phyloP scores from a whole-genome alignment of 225 moss, liverwort and hornwort genomes.

The Pseudoscleropodium purum region DNA sequence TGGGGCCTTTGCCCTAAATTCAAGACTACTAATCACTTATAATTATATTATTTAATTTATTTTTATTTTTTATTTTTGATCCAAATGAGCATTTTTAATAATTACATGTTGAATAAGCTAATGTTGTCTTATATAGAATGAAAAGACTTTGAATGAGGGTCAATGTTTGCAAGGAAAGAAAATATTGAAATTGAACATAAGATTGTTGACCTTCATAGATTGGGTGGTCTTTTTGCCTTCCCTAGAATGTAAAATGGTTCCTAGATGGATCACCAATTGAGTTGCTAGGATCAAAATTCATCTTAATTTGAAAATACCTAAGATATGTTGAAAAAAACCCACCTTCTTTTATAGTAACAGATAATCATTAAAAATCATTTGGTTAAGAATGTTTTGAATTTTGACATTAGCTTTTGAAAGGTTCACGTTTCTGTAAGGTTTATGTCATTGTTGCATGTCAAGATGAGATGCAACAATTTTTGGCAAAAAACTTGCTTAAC shows the following conservation, averaged over 20 bases:
- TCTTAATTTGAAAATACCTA: fast-evolving
- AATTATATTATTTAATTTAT: background rate
- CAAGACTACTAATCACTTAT: background rate
- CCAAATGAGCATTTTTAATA: background rate
- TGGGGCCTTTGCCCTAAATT: fast-evolving
- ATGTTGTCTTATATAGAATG: too few species aligned
- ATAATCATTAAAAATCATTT: background rate
- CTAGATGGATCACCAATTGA: background rate
- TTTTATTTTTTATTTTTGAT: background rate
- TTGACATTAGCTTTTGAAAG: background rate
- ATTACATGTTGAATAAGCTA: background rate
- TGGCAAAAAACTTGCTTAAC: background rate
- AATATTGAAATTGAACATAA: background rate
- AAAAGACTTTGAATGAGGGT: too few species aligned
- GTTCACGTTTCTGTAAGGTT: too few species aligned
- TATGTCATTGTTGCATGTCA: too few species aligned
- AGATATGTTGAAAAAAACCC: background rate
- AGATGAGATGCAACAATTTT: background rate
- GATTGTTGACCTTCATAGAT: background rate
- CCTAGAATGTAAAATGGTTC: background rate
- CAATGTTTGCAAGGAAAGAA: background rate
- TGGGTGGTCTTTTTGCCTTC: background rate
- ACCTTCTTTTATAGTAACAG: background rate
- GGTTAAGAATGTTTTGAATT: background rate
- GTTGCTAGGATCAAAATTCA: background rate